Base-by-base conservation (phyloP, 2,329 filamentous ascomycete genomes). In the Claviceps capensis region DNA sequence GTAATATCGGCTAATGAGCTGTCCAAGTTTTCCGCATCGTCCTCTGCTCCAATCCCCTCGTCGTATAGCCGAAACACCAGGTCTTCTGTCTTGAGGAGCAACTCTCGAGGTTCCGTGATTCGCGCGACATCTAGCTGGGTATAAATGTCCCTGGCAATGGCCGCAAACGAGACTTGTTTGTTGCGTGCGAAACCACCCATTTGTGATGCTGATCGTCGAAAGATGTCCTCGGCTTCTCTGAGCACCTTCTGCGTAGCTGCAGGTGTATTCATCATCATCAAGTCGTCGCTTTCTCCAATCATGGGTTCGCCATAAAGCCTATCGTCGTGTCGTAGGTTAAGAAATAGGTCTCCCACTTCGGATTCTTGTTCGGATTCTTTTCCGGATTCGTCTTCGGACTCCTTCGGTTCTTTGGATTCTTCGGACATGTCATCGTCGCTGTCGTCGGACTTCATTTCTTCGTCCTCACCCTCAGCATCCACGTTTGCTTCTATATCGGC, bases 11-110 rank as follows among this genome's bases (percentile, higher is more conserved):
- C 72, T 37, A 85, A 66, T 4, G 76, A 76, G 49, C 72, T 70
- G 51, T 82, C 75, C 54, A 84, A 67, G 55, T 73, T 74, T 52
- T 77, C 75, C 13, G 73, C 68, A 53, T 82, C 73, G 37, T 82
- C 76, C 51, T 74, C 71, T 4, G 72, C 65, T 17, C 76, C 77
- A 14, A 82, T 73, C 0, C 78, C 78, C 53, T 82, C 76, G 47
- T 77, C 75, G 58, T 87, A 86, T 17, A 90, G 70, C 50, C 73
- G 73, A 48, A 75, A 74, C 41, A 95, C 70, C 42, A 88, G 68
- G 41, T 80, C 75, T 63, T 96, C 90, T 11, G 86, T 94, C 48
- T 79, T 74, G 37, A 94, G 69, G 46, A 96, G 80, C 19, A 95
- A 66, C 46, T 82, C 75, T 54, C 84, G 80, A 1, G 82, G 72